Evolutionary conservation across 495 filamentous ascomycete species (phyloP).

Genomic region (Barbatosphaeria neglecta): DNA sequence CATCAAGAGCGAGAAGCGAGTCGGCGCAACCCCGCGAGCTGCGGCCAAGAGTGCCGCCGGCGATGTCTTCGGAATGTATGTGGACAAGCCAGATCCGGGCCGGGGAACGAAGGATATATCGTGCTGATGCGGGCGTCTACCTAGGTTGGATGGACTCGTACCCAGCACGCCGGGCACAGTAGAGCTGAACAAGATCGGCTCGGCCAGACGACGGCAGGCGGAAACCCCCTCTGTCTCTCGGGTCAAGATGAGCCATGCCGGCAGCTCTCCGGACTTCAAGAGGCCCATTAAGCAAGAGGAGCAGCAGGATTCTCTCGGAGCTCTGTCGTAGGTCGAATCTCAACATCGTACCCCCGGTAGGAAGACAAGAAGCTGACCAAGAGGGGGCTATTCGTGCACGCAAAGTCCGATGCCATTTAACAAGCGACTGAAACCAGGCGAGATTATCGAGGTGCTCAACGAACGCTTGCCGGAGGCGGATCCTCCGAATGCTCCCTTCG

Average conservation of each 20-base stretch:
- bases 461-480: conserved; percentile 57
- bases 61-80: conserved; percentile 84
- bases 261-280: conserved; percentile 36
- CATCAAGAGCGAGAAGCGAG: conserved; percentile 49
- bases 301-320: conserved; percentile 25
- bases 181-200: conserved; percentile 40
- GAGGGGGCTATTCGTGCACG: conserved; percentile 8
- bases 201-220: conserved; percentile 47
- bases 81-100: background rate
- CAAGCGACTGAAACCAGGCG: conserved; percentile 63
- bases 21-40: conserved; percentile 52
- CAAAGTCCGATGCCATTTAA: conserved; percentile 48
- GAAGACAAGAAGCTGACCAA: background rate
- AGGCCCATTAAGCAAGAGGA: conserved; percentile 28
- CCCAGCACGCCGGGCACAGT: conserved; percentile 52
- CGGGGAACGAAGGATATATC: background rate
- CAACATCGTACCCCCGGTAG: background rate
- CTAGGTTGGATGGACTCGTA: conserved; percentile 66
- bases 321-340: conserved; percentile 21
- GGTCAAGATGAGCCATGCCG: conserved; percentile 26
- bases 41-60: conserved; percentile 31
- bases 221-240: conserved; percentile 35
- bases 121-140: background rate
- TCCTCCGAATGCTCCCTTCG: conserved; percentile 56
- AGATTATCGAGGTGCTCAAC: conserved; percentile 73